These are phyloP conservation scores for Leishmania lainsoni DNA, from an alignment of 208 protist species.

Conservation along the genomic window DNA sequence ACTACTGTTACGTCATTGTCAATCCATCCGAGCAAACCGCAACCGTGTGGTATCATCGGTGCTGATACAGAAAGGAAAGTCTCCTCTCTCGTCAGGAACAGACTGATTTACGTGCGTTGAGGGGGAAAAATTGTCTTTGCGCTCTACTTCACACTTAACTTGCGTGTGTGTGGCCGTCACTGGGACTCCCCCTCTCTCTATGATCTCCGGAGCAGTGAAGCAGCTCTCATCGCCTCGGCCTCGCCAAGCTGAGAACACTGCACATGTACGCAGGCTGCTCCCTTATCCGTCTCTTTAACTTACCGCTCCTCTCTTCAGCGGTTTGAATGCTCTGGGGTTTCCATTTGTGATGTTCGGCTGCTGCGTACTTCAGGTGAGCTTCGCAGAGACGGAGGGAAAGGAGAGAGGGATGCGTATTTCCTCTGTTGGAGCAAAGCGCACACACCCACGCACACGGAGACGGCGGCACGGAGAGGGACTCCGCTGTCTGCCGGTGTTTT, in stretches of 20 bases:
- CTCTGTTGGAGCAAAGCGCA: too few species aligned
- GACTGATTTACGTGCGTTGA: background rate
- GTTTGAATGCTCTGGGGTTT: background rate
- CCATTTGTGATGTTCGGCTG: too few species aligned
- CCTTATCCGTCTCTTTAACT: background rate
- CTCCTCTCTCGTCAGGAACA: background rate
- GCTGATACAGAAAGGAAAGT: constrained; percentile 5
- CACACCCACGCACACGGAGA: too few species aligned
- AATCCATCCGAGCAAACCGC: constrained; percentile 43
- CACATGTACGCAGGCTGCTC: background rate
- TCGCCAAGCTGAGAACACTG: background rate
- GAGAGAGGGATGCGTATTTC: too few species aligned
- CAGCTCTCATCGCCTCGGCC: background rate
- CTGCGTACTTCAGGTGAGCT: too few species aligned
- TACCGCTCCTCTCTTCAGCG: background rate
- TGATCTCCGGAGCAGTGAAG: background rate
- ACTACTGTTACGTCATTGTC: constrained; percentile 73
- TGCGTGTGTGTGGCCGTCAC: background rate
- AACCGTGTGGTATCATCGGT: constrained; percentile 39
- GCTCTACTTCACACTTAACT: background rate
- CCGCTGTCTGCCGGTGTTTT: too few species aligned
- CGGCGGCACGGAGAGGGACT: too few species aligned
- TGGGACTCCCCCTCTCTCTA: background rate
- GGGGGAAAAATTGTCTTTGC: background rate
- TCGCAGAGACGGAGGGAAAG: too few species aligned